phyloP scores from a whole-genome alignment of 257 asterid species.

The Ballota nigra region DNA sequence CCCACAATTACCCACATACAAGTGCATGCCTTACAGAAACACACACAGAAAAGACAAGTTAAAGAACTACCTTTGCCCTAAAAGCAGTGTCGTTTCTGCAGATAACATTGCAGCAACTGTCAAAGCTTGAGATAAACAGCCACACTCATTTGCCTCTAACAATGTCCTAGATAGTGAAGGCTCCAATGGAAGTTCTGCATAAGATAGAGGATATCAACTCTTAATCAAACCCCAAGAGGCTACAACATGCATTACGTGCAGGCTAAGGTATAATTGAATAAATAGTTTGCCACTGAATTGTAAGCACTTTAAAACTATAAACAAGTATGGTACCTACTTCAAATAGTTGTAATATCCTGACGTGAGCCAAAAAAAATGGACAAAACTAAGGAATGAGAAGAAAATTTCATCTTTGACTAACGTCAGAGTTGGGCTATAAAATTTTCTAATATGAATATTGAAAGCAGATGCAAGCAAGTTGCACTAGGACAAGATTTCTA shows the following conservation, averaged over 20 bases:
- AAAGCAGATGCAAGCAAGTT: not conserved
- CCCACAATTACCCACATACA: not conserved
- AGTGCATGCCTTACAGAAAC: slow-evolving; percentile 5
- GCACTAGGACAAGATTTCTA: not conserved
- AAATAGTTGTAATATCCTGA: not conserved
- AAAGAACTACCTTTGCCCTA: slow-evolving; percentile 58
- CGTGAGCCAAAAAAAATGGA: not conserved
- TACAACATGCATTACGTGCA: not conserved
- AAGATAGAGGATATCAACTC: slow-evolving; percentile 23
- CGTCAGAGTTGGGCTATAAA: not conserved
- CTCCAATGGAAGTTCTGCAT: slow-evolving; percentile 93
- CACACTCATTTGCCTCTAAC: slow-evolving; percentile 84
- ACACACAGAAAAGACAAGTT: slow-evolving; percentile 5
- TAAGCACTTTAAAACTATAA: not conserved
- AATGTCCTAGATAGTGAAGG: slow-evolving; percentile 96
- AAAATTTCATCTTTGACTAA: not conserved
- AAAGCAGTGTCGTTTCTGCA: slow-evolving; percentile 80
- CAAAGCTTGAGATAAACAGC: slow-evolving; percentile 81
- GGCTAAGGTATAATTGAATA: not conserved
- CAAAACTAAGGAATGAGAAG: not conserved
- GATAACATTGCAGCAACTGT: slow-evolving; percentile 95
- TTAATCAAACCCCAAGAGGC: slow-evolving; percentile 14
- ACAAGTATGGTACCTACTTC: not conserved
- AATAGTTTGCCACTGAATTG: not conserved
- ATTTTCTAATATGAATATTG: not conserved